These are phyloP conservation scores for Rhodotorula babjevae DNA, from an alignment of 768 basidiomycete genomes.

Conservation along the genomic window DNA sequence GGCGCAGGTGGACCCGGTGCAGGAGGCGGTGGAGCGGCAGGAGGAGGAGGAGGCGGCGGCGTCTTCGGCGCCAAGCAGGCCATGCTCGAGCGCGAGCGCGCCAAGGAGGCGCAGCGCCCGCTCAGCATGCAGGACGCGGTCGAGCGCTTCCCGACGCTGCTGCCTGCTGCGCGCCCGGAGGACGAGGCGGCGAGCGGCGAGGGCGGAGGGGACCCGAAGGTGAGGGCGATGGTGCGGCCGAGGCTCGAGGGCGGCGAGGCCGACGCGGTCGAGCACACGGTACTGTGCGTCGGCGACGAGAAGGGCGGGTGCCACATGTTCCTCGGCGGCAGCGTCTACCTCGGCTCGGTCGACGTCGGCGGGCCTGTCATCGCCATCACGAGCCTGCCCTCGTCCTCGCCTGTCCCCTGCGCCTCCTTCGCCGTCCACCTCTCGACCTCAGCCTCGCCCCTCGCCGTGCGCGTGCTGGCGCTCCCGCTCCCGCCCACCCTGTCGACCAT, in stretches of 20 bases:
- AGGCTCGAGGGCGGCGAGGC: background rate
- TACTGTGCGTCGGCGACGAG: conserved; percentile 23
- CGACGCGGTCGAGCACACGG: conserved; percentile 1
- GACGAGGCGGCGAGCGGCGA: background rate
- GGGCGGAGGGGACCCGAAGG: conserved; percentile 7
- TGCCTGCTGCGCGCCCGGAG: background rate
- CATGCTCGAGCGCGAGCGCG: conserved; percentile 35
- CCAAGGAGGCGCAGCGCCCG: conserved; percentile 33
- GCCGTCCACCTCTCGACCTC: background rate
- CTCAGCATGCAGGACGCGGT: conserved; percentile 14
- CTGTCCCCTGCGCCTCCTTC: background rate
- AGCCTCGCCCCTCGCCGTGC: background rate
- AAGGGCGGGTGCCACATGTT: conserved; percentile 30
- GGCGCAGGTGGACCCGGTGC: conserved; percentile 1
- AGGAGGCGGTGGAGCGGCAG: background rate
- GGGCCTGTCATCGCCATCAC: background rate
- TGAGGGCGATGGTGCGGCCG: background rate
- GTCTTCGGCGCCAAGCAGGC: conserved; percentile 38
- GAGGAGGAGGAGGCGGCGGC: conserved; percentile 8
- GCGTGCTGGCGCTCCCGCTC: conserved; percentile 5
- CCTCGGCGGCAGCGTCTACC: conserved; percentile 31
- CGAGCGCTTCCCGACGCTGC: conserved; percentile 9
- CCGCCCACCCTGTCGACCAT: conserved; percentile 16
- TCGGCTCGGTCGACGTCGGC: conserved; percentile 17
- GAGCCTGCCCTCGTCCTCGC: background rate